phyloP scores from a whole-genome alignment of 2,329 filamentous ascomycete genomes.

The Fusarium pseudograminearum region DNA sequence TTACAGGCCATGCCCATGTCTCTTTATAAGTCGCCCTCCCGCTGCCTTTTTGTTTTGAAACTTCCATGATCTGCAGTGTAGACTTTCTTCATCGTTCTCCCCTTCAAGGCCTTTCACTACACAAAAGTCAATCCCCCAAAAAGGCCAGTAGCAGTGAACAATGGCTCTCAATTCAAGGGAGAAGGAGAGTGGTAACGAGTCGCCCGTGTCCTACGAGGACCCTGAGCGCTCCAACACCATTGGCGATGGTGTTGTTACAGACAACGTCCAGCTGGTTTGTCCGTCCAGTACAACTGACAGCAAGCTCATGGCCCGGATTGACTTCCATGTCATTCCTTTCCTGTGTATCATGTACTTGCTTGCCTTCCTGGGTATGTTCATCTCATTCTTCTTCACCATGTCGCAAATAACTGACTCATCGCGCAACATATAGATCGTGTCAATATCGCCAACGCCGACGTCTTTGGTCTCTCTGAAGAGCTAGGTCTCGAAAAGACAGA shows the following conservation, averaged over 20 bases:
- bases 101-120: background rate
- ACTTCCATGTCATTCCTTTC: conserved; percentile 77
- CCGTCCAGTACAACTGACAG: conserved; percentile 71
- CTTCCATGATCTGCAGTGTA: conserved; percentile 25
- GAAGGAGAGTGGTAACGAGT: conserved; percentile 40
- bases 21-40: conserved; percentile 26
- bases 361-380: conserved; percentile 69
- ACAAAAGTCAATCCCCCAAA: background rate
- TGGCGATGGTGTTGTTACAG: conserved; percentile 27
- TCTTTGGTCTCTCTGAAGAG: conserved; percentile 74
- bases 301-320: conserved; percentile 76
- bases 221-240: conserved; percentile 33
- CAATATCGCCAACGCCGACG: conserved; percentile 82
- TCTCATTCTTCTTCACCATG: background rate
- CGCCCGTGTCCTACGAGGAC: conserved; percentile 42
- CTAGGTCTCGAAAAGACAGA: conserved; percentile 68
- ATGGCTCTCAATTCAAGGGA: conserved; percentile 36
- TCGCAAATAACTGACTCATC: conserved; percentile 5
- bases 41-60: conserved; percentile 7
- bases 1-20: background rate
- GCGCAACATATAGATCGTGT: conserved; percentile 65
- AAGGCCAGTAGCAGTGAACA: background rate
- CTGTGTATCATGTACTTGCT: conserved; percentile 78
- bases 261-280: conserved; percentile 52
- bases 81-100: background rate